Conservation (phyloP, 495 filamentous ascomycete genomes). For the Bathelium albidoporum region DNA sequence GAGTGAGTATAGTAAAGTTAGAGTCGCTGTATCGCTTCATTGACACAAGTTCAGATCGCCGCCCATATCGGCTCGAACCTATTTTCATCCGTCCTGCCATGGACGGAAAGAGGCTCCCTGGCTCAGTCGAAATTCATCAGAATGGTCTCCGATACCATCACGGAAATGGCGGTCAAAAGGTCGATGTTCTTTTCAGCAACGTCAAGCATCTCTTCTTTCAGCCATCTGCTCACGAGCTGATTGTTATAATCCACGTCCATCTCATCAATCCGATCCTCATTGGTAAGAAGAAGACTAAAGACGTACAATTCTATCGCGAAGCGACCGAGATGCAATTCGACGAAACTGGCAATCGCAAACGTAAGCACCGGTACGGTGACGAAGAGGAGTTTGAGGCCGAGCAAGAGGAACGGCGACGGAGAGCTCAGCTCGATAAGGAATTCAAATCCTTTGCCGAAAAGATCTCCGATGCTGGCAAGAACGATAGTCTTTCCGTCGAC, state of each 20-base stretch:
- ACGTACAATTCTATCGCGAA: conserved; percentile 97
- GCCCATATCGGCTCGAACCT: conserved; percentile 75
- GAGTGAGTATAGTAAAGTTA: conserved; percentile 8
- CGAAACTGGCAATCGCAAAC: conserved; percentile 94
- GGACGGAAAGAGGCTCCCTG: conserved; percentile 91
- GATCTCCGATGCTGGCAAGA: conserved; percentile 83
- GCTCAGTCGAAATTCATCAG: conserved; percentile 92
- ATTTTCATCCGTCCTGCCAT: conserved; percentile 88
- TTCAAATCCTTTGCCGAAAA: conserved; percentile 98
- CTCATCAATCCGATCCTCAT: conserved; percentile 97
- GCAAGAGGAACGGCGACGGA: conserved; percentile 85
- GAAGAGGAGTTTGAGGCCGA: conserved; percentile 98
- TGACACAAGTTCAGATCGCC: conserved; percentile 47
- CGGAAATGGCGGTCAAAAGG: conserved; percentile 67
- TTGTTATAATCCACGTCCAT: conserved; percentile 96
- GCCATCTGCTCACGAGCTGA: conserved; percentile 86
- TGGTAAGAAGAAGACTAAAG: conserved; percentile 96
- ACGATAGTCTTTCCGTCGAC: conserved; percentile 71
- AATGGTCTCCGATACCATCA: conserved; percentile 97
- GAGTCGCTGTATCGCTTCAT: not conserved
- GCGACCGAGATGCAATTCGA: conserved; percentile 98
- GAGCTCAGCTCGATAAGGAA: conserved; percentile 83
- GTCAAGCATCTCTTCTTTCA: conserved; percentile 99
- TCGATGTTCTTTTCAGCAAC: conserved; percentile 96
- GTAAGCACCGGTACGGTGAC: conserved; percentile 96